Evolutionary conservation across 257 asterid species (phyloP).

Genomic region (Forsythia viridissima): DNA sequence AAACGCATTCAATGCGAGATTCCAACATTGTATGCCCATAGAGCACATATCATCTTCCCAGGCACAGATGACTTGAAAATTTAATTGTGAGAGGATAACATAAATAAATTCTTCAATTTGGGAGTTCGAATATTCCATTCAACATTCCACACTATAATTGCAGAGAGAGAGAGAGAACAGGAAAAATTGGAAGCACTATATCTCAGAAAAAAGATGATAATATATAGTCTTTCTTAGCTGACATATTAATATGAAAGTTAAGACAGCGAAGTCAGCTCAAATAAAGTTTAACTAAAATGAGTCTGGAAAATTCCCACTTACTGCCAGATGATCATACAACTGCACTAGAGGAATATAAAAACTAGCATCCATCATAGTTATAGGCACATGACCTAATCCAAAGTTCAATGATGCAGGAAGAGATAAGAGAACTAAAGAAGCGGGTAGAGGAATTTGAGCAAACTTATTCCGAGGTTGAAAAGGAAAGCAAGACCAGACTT

Average conservation of each 20-base stretch:
- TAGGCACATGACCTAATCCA: constrained; percentile 16
- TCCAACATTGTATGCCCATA: too few relatives aligned
- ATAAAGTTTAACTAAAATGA: background rate
- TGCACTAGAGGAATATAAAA: constrained; percentile 1
- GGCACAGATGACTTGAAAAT: background rate
- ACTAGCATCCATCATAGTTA: constrained; percentile 14
- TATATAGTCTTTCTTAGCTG: background rate
- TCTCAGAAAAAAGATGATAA: background rate
- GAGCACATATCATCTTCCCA: background rate
- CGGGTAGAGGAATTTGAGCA: constrained; percentile 64
- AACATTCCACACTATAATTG: background rate
- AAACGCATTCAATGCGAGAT: constrained; percentile 6
- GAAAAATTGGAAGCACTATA: background rate
- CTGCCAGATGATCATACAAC: constrained; percentile 1
- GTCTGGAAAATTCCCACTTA: constrained; percentile 3
- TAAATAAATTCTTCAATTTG: too few relatives aligned
- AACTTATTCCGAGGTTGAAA: constrained; percentile 54
- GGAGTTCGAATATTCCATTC: background rate
- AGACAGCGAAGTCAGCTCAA: background rate
- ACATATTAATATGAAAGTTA: background rate
- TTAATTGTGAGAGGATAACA: background rate
- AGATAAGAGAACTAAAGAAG: constrained; percentile 60
- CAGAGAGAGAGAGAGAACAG: background rate
- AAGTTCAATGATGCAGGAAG: constrained; percentile 53
- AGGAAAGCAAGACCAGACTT: constrained; percentile 56